Evolutionary conservation across 176 grass and related monocot genomes (phyloP), one percentile per base, ranked within the genome.

Genomic region (Echinochloa phyllopogon): DNA sequence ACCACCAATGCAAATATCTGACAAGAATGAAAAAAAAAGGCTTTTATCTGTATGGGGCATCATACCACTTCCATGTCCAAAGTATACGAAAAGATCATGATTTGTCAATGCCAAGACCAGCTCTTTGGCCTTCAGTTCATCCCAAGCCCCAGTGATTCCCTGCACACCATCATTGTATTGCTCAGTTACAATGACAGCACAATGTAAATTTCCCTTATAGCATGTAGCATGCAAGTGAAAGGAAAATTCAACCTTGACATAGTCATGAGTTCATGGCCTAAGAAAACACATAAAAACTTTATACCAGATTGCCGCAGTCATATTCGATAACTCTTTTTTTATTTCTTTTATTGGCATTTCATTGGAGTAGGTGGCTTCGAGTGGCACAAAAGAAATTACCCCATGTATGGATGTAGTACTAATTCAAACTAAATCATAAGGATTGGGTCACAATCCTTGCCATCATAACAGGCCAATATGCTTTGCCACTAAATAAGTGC

Each of bases 1-100:
- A 37, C 18, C 18, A 23, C 3, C 21, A 14, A 56, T 53, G 20
- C 0, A 69, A 45, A 77, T 12, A 3, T 85, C 6, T 20, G 76
- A 61, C 3, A 20, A 85, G 57, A 85, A 74, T 84, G 21, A 75
- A 4, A 15, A 24, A 25, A 10, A 42, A 25, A 17, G 8, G 6
- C 6, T 7, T 49, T 20, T 45, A 62, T 88, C 24, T 53, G 6
- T 23, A 67, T 38, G 68, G 70, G 67, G 60, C 90, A 74, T 92
- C 90, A 74, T 92, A 98, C 93, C 95, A 72, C 91, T 98, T 83
- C 95, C 95, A 93, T 98, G 95, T 33, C 95, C 95, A 69, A 98
- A 94, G 53, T 98, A 98, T 8, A 98, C 70, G 62, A 93, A 98
- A 68, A 98, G 85, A 65, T 98, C 93, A 86, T 92, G 88, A 79